Base-by-base conservation (phyloP, 345 rosid species). In the Gossypium ekmanianum region DNA sequence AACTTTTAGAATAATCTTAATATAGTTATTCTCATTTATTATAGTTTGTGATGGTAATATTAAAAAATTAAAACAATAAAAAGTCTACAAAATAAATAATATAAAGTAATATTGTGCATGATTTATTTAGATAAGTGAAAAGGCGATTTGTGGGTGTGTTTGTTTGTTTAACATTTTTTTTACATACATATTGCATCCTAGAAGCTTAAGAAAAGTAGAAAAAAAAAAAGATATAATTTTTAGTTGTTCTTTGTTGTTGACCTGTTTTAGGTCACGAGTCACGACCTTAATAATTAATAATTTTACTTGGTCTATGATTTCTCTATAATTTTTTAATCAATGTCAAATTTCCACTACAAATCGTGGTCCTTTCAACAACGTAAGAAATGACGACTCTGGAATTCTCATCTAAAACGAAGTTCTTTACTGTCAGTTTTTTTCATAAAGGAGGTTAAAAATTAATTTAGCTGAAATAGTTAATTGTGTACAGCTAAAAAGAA, bases 381-480 rank as follows among this genome's bases (percentile, higher is more conserved):
- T 70, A 70, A 70, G 74, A 70, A 52, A 70, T 52, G 74, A 52
- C 74, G 55, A 67, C 34, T 1, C 22, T 67, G 71, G 26, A 66
- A 44, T 20, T 45, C 29, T 44, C 14, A 4, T 52, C n/a, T 18
- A 18, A 43, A 41, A 65, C 70, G 2, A 18, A 65, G 0, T 44
- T 44, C 70, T 65, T 18, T 3, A 39, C n/a, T 18, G 16, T 9
- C 17, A 65, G 44, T 18, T 14, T 4, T 48, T 48, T 48, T 14
- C 13, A 4, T 12, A 48, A 48, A 11, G 16, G 16, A 48, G 13
- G 52, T 48, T 48, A 48, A 48, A 20, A 34, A 34, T 34, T 34
- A 5, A 34, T 34, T 5, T 5, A 6, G 7, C 41, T 34, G 41
- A 34, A 34, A 34, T 34, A 34, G 41, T 5, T 34, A 34, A 4